A percentile compares a stretch with the other conserved stretches of the same genome.
phyloP scores from a whole-genome alignment of 2,329 filamentous ascomycete genomes.

The Triangularia setosa region DNA sequence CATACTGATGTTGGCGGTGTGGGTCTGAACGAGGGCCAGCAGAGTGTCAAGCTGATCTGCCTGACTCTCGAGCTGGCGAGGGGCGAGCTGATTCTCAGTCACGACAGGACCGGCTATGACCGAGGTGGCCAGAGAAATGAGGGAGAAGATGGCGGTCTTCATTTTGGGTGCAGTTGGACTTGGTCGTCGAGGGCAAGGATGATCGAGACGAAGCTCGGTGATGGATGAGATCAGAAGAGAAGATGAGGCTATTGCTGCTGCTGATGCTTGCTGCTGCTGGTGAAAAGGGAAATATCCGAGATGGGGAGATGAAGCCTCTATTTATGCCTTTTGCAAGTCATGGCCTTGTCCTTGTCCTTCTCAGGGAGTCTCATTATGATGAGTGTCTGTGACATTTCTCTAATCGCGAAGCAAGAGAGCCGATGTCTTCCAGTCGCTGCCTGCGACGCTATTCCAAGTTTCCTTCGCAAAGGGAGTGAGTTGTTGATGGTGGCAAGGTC shows the following conservation, averaged over 20 bases:
- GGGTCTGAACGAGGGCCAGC: slow-evolving; percentile 20
- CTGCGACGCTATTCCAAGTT: not conserved
- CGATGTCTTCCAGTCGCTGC: not conserved
- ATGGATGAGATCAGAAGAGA: not conserved
- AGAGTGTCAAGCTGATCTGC: slow-evolving; percentile 24
- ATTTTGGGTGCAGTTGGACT: slow-evolving; percentile 21
- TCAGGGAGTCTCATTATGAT: not conserved
- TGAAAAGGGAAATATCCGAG: not conserved
- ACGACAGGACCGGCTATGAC: slow-evolving; percentile 23
- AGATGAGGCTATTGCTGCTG: not conserved
- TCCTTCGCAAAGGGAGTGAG: not conserved
- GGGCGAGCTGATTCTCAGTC: slow-evolving; percentile 11
- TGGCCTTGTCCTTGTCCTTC: not conserved
- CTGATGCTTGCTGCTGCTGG: slow-evolving; percentile 7
- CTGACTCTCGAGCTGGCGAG: slow-evolving; percentile 24
- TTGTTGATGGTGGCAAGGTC: slow-evolving; percentile 9
- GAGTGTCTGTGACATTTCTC: not conserved
- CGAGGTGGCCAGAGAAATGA: slow-evolving; percentile 25
- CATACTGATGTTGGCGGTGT: slow-evolving; percentile 31
- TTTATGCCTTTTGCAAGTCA: slow-evolving; percentile 1
- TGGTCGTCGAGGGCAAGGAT: not conserved
- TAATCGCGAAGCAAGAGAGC: not conserved
- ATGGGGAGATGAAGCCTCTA: not conserved
- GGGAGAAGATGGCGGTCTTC: slow-evolving; percentile 26
- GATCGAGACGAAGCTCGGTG: not conserved